Conservation (phyloP, 2,329 filamentous ascomycete species). For the Pseudogymnoascus sp. region DNA sequence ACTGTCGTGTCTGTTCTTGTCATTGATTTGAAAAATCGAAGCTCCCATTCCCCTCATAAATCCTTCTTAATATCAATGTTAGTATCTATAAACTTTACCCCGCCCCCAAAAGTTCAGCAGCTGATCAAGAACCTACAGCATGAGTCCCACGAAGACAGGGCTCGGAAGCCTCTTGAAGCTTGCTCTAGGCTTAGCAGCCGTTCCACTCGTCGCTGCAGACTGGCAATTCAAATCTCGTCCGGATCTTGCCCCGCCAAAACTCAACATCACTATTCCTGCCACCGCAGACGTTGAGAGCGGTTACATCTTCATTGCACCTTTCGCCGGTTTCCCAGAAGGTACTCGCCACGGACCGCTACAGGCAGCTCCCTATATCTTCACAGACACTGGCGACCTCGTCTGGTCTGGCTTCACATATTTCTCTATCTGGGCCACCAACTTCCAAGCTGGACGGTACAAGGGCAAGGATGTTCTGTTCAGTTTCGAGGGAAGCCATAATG, state of each 20-base stretch:
- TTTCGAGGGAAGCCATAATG: slow-evolving; percentile 48
- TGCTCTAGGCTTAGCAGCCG: not conserved
- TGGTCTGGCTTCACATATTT: slow-evolving; percentile 51
- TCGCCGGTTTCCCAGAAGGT: slow-evolving; percentile 32
- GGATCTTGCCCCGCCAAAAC: slow-evolving; percentile 39
- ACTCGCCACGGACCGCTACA: slow-evolving; percentile 43
- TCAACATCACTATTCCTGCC: slow-evolving; percentile 41
- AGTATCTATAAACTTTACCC: not conserved
- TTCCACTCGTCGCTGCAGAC: slow-evolving; percentile 28
- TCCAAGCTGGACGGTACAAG: slow-evolving; percentile 44
- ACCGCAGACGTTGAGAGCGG: slow-evolving; percentile 35
- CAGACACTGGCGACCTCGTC: slow-evolving; percentile 47
- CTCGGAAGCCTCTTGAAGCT: not conserved
- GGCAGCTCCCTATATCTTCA: slow-evolving; percentile 49
- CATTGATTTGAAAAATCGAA: not conserved
- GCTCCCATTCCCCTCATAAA: not conserved
- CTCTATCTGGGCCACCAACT: slow-evolving; percentile 45
- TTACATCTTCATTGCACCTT: slow-evolving; percentile 39
- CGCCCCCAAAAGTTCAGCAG: not conserved
- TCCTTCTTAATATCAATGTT: not conserved
- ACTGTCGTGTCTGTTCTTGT: not conserved
- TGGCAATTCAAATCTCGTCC: slow-evolving; percentile 43
- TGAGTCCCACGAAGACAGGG: not conserved
- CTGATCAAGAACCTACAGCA: not conserved
- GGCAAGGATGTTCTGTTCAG: slow-evolving; percentile 46